Evolutionary conservation across 2,329 filamentous ascomycete species (phyloP).

Genomic region (Trichophyton benhamiae): DNA sequence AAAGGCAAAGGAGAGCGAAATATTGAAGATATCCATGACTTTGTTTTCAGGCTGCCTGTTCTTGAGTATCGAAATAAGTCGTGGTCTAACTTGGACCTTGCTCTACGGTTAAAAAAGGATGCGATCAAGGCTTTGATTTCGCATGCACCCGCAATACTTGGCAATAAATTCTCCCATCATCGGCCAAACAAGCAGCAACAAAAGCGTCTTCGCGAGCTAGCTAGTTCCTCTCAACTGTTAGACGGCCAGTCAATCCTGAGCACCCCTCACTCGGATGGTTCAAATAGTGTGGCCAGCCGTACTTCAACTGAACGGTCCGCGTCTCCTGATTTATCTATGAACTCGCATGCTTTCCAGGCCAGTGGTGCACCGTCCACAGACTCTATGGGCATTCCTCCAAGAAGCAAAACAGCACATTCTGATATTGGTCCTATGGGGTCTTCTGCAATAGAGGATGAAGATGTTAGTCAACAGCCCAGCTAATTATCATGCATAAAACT

Average conservation of each 20-base stretch:
- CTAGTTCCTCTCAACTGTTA: slow-evolving; percentile 60
- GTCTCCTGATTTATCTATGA: slow-evolving; percentile 25
- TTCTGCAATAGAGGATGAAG: not conserved
- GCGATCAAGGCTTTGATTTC: slow-evolving; percentile 88
- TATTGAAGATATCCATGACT: slow-evolving; percentile 90
- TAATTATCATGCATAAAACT: not conserved
- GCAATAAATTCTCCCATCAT: slow-evolving; percentile 90
- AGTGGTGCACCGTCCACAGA: slow-evolving; percentile 12
- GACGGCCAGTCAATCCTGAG: slow-evolving; percentile 5
- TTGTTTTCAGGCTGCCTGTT: slow-evolving; percentile 88
- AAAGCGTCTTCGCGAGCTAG: slow-evolving; percentile 67
- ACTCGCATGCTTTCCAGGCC: slow-evolving; percentile 27
- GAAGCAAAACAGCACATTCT: not conserved
- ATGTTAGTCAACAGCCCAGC: not conserved
- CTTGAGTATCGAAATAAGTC: slow-evolving; percentile 98
- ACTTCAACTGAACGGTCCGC: slow-evolving; percentile 30
- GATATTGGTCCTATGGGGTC: not conserved
- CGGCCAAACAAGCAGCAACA: slow-evolving; percentile 69
- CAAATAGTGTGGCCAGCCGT: slow-evolving; percentile 24
- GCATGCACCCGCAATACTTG: slow-evolving; percentile 89
- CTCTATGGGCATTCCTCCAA: not conserved
- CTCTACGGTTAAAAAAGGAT: slow-evolving; percentile 83
- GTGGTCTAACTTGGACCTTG: slow-evolving; percentile 94
- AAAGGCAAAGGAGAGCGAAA: slow-evolving; percentile 94
- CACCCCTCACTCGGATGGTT: slow-evolving; percentile 17